phyloP scores from a whole-genome alignment of 2,329 filamentous ascomycete species.

The Blastomyces gilchristii region DNA sequence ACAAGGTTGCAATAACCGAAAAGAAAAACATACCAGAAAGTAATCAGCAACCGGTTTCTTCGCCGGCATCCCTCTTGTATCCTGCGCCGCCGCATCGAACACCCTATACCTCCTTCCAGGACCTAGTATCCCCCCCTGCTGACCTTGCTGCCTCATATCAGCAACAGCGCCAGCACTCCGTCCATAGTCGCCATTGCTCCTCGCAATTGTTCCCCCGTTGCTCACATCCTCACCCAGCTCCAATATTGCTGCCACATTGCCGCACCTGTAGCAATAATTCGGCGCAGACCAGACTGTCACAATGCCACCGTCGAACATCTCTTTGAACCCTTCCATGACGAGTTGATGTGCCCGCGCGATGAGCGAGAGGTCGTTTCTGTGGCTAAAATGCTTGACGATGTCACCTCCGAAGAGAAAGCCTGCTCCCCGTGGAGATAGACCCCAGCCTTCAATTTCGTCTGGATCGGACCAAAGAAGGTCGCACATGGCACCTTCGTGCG shows the following conservation, averaged over 20 bases:
- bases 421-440: slow-evolving; percentile 81
- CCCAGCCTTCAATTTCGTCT: slow-evolving; percentile 97
- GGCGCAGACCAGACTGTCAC: slow-evolving; percentile 98
- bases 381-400: slow-evolving; percentile 93
- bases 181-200: slow-evolving; percentile 45
- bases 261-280: slow-evolving; percentile 93
- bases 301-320: slow-evolving; percentile 94
- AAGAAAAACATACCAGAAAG: slow-evolving; percentile 51
- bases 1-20: not conserved
- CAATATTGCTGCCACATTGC: slow-evolving; percentile 89
- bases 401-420: slow-evolving; percentile 93
- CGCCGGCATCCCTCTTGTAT: slow-evolving; percentile 91
- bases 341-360: slow-evolving; percentile 93
- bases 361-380: slow-evolving; percentile 81
- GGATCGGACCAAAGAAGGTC: slow-evolving; percentile 97
- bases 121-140: slow-evolving; percentile 44
- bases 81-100: slow-evolving; percentile 93
- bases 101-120: slow-evolving; percentile 87
- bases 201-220: slow-evolving; percentile 59
- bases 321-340: slow-evolving; percentile 99
- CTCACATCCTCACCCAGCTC: slow-evolving; percentile 81
- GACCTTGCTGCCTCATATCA: slow-evolving; percentile 40
- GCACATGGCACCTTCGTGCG: slow-evolving; percentile 98
- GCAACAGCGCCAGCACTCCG: slow-evolving; percentile 33
- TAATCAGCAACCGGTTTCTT: slow-evolving; percentile 98